A percentile compares a stretch with the other conserved stretches of the same genome.
Evolutionary conservation across 164 flowering plant species (phyloP).

Genomic region (Cinnamomum micranthum): DNA sequence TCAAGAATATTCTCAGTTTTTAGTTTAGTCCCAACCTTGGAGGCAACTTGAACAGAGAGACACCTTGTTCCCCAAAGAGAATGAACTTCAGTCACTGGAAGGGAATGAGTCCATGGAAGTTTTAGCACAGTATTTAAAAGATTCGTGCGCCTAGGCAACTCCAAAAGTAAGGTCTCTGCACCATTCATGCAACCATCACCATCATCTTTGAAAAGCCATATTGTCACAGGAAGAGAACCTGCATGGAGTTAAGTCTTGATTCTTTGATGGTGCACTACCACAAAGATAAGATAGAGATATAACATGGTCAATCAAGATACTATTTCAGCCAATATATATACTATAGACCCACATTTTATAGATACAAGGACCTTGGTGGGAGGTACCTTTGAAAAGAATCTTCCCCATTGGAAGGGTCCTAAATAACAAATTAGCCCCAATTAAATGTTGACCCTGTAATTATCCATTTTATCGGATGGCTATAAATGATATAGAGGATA

Average conservation of each 20-base stretch:
- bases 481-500: too few relatives aligned
- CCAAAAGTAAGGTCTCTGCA: background rate
- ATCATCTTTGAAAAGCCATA: constrained; percentile 24
- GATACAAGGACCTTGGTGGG: background rate
- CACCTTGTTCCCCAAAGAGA: constrained; percentile 56
- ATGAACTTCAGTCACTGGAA: constrained; percentile 28
- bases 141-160: constrained; percentile 12
- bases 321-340: background rate
- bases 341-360: background rate
- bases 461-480: too few relatives aligned
- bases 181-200: constrained; percentile 12
- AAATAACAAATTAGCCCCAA: too few relatives aligned
- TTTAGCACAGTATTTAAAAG: constrained; percentile 40
- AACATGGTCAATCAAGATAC: background rate
- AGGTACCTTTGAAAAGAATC: too few relatives aligned
- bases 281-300: background rate
- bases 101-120: constrained; percentile 74
- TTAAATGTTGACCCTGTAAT: too few relatives aligned
- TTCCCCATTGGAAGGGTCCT: too few relatives aligned
- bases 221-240: constrained; percentile 43
- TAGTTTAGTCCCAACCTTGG: constrained; percentile 40
- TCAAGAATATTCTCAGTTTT: constrained; percentile 40
- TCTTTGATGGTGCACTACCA: background rate
- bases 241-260: constrained; percentile 4
- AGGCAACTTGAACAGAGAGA: constrained; percentile 47